phyloP scores from a whole-genome alignment of 2,329 filamentous ascomycete species.

The Pleoardoris graminearum region DNA sequence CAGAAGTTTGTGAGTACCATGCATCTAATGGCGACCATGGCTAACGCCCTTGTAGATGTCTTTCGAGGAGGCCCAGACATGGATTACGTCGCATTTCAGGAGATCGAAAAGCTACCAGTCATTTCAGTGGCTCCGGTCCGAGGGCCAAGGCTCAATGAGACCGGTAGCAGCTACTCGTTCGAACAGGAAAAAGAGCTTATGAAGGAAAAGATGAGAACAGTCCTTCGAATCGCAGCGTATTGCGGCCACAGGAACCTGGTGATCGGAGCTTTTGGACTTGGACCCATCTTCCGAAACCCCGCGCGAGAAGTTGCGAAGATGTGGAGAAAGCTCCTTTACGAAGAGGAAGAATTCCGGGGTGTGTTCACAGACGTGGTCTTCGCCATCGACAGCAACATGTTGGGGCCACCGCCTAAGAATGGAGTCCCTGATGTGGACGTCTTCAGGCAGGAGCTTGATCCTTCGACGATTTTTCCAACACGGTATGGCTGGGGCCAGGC shows the following conservation, averaged over 20 bases:
- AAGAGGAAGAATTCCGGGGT: conserved; percentile 50
- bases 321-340: conserved; percentile 50
- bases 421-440: conserved; percentile 44
- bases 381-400: conserved; percentile 47
- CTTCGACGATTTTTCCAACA: conserved; percentile 45
- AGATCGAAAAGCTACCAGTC: conserved; percentile 65
- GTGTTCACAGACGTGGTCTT: conserved; percentile 52
- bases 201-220: conserved; percentile 71
- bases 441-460: conserved; percentile 47
- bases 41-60: conserved; percentile 55
- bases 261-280: conserved; percentile 50
- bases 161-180: conserved; percentile 72
- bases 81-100: conserved; percentile 42
- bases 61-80: conserved; percentile 68
- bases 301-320: conserved; percentile 48
- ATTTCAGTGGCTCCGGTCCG: conserved; percentile 73
- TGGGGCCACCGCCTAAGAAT: conserved; percentile 36
- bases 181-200: conserved; percentile 71
- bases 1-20: conserved; percentile 62
- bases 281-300: conserved; percentile 52
- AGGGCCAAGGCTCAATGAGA: conserved; percentile 71
- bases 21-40: background rate
- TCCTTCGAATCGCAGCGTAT: conserved; percentile 67
- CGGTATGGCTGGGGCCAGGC: conserved; percentile 24
- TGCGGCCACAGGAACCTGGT: conserved; percentile 47